Percentiles rank a stretch among this genome's conserved stretches.
phyloP scores from a whole-genome alignment of 2,329 filamentous ascomycete species.

The Penicillium sp. region DNA sequence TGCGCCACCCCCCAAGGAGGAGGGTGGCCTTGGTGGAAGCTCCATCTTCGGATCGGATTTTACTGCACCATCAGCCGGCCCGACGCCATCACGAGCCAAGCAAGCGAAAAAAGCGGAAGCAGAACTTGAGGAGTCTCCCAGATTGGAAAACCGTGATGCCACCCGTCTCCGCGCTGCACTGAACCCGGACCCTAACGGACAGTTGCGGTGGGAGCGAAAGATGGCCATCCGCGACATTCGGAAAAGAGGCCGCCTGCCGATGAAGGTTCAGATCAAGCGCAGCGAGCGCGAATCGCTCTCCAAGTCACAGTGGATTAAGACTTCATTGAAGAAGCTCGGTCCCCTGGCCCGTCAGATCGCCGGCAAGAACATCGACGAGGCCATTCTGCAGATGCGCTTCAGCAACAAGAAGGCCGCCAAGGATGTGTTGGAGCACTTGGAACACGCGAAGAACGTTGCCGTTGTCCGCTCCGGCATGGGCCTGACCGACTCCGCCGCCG shows the following conservation, averaged over 20 bases:
- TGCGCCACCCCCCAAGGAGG: slow-evolving; percentile 33
- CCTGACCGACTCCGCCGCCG: slow-evolving; percentile 46
- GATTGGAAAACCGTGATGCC: slow-evolving; percentile 45
- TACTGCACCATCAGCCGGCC: slow-evolving; percentile 25
- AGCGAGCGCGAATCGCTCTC: slow-evolving; percentile 60
- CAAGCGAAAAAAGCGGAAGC: slow-evolving; percentile 13
- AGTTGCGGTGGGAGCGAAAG: slow-evolving; percentile 77
- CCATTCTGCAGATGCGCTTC: slow-evolving; percentile 91
- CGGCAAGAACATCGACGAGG: slow-evolving; percentile 92
- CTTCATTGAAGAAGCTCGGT: slow-evolving; percentile 87
- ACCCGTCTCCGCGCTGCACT: slow-evolving; percentile 63
- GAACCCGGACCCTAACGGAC: slow-evolving; percentile 73
- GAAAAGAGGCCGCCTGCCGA: slow-evolving; percentile 66
- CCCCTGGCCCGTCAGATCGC: slow-evolving; percentile 84
- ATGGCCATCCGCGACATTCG: slow-evolving; percentile 78
- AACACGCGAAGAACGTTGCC: slow-evolving; percentile 79
- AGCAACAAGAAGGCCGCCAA: slow-evolving; percentile 89
- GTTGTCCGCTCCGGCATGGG: slow-evolving; percentile 85
- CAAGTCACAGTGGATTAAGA: slow-evolving; percentile 75
- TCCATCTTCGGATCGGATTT: slow-evolving; percentile 47
- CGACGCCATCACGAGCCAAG: slow-evolving; percentile 27
- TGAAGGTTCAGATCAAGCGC: slow-evolving; percentile 67
- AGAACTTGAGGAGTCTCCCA: slow-evolving; percentile 3
- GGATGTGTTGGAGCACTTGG: slow-evolving; percentile 76
- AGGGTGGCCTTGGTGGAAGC: slow-evolving; percentile 38